Percentiles rank a stretch among this genome's conserved stretches.
Conservation (phyloP, 2,329 filamentous ascomycete species). For the Eutypa lata region DNA sequence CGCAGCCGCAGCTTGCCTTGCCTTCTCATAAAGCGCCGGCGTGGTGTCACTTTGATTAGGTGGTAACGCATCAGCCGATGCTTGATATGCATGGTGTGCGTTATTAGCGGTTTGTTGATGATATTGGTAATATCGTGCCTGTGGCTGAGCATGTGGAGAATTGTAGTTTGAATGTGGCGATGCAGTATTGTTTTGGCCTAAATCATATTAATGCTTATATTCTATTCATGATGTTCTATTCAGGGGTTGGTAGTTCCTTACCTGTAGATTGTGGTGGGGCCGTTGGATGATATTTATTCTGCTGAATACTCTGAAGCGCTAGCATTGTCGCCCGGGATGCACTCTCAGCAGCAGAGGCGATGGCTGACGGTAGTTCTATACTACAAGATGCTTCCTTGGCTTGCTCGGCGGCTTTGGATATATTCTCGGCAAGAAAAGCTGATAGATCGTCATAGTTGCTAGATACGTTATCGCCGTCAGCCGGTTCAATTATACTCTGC, state of each 20-base stretch:
- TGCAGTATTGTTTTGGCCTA: conserved; percentile 18
- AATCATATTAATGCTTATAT: conserved; percentile 6
- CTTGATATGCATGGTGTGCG: conserved; percentile 17
- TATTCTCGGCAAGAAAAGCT: conserved; percentile 26
- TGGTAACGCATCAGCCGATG: conserved; percentile 38
- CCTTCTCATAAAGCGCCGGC: conserved; percentile 54
- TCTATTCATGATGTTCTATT: too few relatives aligned
- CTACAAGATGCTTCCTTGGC: conserved; percentile 19
- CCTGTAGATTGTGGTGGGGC: conserved; percentile 23
- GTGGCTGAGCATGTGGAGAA: conserved; percentile 14
- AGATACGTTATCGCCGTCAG: conserved; percentile 12
- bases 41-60: conserved; percentile 56
- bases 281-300: conserved; percentile 30
- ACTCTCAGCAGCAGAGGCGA: conserved; percentile 28
- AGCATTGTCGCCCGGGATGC: conserved; percentile 29
- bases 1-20: conserved; percentile 55
- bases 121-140: conserved; percentile 22
- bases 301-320: conserved; percentile 30
- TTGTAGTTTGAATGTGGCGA: conserved; percentile 21
- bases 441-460: conserved; percentile 25
- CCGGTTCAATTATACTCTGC: conserved; percentile 20
- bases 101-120: conserved; percentile 16
- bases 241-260: conserved; percentile 9
- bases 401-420: conserved; percentile 27
- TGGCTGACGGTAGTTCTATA: conserved; percentile 25